A percentile compares a stretch with the other conserved stretches of the same genome.
phyloP scores from a whole-genome alignment of 1,284 basidiomycete genomes.

The Chiua sp. region DNA sequence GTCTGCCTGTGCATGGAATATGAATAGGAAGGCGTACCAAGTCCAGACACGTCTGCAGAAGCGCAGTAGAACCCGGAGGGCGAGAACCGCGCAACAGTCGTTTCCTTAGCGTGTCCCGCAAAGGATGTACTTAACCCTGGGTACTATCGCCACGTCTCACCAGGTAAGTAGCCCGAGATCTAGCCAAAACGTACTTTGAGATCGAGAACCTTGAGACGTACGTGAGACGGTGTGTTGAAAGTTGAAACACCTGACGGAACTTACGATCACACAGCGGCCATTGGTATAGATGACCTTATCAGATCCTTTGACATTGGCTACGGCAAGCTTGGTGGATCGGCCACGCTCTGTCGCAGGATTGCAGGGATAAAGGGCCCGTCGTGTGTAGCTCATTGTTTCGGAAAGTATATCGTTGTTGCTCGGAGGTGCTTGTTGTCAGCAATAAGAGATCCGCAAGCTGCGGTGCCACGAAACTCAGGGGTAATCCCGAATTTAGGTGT shows the following conservation, averaged over 20 bases:
- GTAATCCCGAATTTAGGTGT: conserved; percentile 18
- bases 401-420: too few relatives aligned
- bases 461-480: conserved; percentile 19
- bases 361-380: conserved; percentile 63
- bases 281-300: conserved; percentile 90
- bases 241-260: conserved; percentile 36
- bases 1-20: neutral
- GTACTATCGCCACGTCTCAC: conserved; percentile 42
- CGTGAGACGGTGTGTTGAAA: neutral
- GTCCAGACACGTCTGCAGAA: conserved; percentile 83
- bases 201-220: conserved; percentile 58
- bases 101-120: conserved; percentile 82
- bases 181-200: conserved; percentile 46
- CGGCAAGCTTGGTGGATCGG: conserved; percentile 81
- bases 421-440: conserved; percentile 2
- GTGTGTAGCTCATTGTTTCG: conserved; percentile 28
- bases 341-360: conserved; percentile 81
- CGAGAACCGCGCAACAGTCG: conserved; percentile 91
- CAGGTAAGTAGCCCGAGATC: neutral
- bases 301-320: conserved; percentile 57
- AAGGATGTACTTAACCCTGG: conserved; percentile 65
- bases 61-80: conserved; percentile 97
- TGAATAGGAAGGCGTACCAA: conserved; percentile 52
- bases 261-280: conserved; percentile 84
- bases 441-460: conserved; percentile 13